A percentile compares a stretch with the other conserved stretches of the same genome.
Evolutionary conservation across 202 grass and related monocot genomes (phyloP).

Genomic region (Bolboschoenoplectus hybrid): DNA sequence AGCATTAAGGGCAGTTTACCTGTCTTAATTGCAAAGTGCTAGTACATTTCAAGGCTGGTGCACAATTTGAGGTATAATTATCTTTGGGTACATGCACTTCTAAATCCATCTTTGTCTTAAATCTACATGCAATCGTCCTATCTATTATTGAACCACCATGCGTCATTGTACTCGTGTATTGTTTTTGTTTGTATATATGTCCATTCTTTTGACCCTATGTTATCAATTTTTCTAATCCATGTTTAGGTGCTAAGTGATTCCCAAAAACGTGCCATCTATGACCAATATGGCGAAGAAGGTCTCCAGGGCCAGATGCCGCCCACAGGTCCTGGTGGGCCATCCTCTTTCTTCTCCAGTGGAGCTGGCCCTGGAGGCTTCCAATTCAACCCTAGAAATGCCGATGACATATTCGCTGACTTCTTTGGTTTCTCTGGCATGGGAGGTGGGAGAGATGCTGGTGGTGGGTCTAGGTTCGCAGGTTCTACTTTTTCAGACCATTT

Average conservation of each 20-base stretch:
- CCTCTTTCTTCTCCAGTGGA: conserved; percentile 51
- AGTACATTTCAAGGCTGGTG: neutral
- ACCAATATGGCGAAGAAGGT: conserved; percentile 93
- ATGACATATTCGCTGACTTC: conserved; percentile 88
- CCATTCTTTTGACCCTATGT: neutral
- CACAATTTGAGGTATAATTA: neutral
- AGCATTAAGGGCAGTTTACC: neutral
- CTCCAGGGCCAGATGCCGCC: conserved; percentile 69
- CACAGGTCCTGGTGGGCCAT: conserved; percentile 49
- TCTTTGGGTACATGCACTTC: neutral
- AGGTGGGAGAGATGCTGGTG: conserved; percentile 42
- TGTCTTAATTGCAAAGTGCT: neutral
- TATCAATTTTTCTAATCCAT: neutral
- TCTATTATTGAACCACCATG: neutral
- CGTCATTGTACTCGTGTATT: conserved; percentile 5
- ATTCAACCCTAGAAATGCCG: conserved; percentile 67
- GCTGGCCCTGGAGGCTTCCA: conserved; percentile 53
- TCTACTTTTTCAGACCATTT: conserved; percentile 59
- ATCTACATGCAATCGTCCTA: neutral
- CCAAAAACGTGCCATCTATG: conserved; percentile 73
- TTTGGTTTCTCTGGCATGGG: conserved; percentile 66
- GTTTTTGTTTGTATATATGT: neutral
- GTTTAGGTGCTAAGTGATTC: conserved; percentile 86
- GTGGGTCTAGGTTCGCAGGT: conserved; percentile 56
- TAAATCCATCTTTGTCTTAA: neutral